A percentile compares a stretch with the other conserved stretches of the same genome.
Evolutionary conservation across 306 rosid genomes (phyloP).

Genomic region (Alnus rubra): DNA sequence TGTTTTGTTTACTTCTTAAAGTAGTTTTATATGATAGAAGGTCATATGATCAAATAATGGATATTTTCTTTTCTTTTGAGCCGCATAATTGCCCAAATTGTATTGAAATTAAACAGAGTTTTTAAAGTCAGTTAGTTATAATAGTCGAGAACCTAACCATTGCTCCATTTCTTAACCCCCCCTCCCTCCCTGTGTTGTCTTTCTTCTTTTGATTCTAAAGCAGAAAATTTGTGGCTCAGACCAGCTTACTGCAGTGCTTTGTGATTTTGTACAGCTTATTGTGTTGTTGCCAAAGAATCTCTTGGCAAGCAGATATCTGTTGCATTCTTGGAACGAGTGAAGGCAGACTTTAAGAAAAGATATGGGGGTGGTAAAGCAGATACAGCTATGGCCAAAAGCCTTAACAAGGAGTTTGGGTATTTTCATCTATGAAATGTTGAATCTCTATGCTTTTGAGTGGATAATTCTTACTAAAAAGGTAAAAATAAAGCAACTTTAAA

Average conservation of each 20-base stretch:
- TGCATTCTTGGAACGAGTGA: constrained; percentile 83
- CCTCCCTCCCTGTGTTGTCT: no score
- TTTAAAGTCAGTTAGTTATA: neutral
- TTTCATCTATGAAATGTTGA: constrained; percentile 21
- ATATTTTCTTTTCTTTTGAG: neutral
- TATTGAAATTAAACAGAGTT: neutral
- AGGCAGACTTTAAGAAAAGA: constrained; percentile 80
- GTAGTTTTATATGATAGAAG: neutral
- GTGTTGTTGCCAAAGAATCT: constrained; percentile 93
- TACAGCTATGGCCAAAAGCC: constrained; percentile 85
- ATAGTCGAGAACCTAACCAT: neutral
- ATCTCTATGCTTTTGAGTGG: constrained; percentile 16
- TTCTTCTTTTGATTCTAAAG: neutral
- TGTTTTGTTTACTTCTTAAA: neutral
- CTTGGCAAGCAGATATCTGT: constrained; percentile 84
- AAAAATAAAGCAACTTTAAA: constrained; percentile 23
- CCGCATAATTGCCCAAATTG: neutral
- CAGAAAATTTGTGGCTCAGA: neutral
- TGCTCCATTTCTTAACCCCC: no score
- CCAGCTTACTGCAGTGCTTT: constrained; percentile 10
- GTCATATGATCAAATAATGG: neutral
- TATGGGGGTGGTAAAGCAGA: constrained; percentile 93
- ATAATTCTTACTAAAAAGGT: neutral
- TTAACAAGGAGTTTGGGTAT: constrained; percentile 95
- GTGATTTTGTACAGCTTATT: constrained; percentile 68